Percentiles rank a stretch among this genome's conserved stretches.
Conservation (phyloP, 225 moss, liverwort and hornwort species). For the Lunularia cruciata region DNA sequence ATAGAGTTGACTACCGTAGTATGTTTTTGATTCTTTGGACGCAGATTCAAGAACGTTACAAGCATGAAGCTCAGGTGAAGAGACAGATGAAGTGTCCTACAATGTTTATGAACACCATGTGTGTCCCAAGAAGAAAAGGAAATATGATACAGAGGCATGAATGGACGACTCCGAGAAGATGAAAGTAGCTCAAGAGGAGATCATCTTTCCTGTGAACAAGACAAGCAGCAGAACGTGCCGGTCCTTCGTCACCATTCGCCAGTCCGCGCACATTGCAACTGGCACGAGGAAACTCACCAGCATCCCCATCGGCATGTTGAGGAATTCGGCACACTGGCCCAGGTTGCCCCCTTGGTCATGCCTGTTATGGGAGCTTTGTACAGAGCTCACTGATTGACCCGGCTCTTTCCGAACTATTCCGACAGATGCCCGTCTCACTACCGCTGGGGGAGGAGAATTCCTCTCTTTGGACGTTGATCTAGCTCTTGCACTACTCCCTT, state of each 20-base stretch:
- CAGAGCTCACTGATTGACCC: too few relatives aligned
- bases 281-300: conserved; percentile 10
- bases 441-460: too few relatives aligned
- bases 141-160: background rate
- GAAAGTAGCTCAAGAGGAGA: conserved; percentile 6
- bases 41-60: conserved; percentile 13
- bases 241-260: conserved; percentile 19
- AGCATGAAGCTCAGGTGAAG: conserved; percentile 14
- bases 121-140: background rate
- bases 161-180: conserved; percentile 15
- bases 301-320: conserved; percentile 20
- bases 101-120: conserved; percentile 4
- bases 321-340: conserved; percentile 16
- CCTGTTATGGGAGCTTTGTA: too few relatives aligned
- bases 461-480: too few relatives aligned
- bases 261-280: conserved; percentile 3
- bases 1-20: too few relatives aligned
- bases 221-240: conserved; percentile 11
- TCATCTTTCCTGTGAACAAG: conserved; percentile 5
- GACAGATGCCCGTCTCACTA: too few relatives aligned
- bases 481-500: too few relatives aligned
- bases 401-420: too few relatives aligned
- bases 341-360: background rate
- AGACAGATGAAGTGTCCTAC: conserved; percentile 11
- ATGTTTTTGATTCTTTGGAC: too few relatives aligned